Percentiles rank a stretch among this genome's conserved stretches.
phyloP scores from a whole-genome alignment of 164 flowering plant genomes.

The Vitis rotundifolia region DNA sequence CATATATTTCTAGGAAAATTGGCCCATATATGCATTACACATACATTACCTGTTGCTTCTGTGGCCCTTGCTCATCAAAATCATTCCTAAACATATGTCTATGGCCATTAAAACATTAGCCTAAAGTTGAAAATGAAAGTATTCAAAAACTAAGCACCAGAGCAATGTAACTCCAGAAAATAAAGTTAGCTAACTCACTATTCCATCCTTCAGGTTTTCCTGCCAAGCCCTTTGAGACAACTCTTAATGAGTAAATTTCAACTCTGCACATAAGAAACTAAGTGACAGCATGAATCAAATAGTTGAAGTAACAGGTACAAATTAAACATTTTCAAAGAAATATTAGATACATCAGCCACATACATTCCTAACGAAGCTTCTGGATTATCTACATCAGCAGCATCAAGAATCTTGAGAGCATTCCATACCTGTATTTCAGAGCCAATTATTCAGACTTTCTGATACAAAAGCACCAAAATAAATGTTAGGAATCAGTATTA shows the following conservation, averaged over 20 bases:
- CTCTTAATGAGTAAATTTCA: slow-evolving; percentile 52
- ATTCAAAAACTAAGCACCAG: neutral
- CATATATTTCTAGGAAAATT: too few relatives aligned
- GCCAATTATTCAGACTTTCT: neutral
- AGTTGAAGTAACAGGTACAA: neutral
- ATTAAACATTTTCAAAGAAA: neutral
- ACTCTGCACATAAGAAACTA: slow-evolving; percentile 31
- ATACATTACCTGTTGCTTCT: too few relatives aligned
- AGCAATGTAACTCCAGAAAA: neutral
- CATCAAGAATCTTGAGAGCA: slow-evolving; percentile 63
- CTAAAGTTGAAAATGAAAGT: too few relatives aligned
- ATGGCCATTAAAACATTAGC: too few relatives aligned
- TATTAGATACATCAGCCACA: neutral
- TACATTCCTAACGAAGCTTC: slow-evolving; percentile 50
- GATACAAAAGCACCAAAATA: too few relatives aligned
- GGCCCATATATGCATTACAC: too few relatives aligned
- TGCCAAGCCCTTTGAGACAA: slow-evolving; percentile 44
- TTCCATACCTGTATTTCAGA: slow-evolving; percentile 47
- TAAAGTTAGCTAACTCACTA: slow-evolving; percentile 33
- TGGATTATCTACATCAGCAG: slow-evolving; percentile 49
- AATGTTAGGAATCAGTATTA: too few relatives aligned
- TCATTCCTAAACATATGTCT: too few relatives aligned
- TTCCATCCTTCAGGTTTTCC: slow-evolving; percentile 72
- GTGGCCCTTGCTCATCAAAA: too few relatives aligned
- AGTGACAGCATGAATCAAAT: neutral